A percentile compares a stretch with the other conserved stretches of the same genome.
Evolutionary conservation across 2,329 filamentous ascomycete species (phyloP).

Genomic region (Lizonia empirigonia): DNA sequence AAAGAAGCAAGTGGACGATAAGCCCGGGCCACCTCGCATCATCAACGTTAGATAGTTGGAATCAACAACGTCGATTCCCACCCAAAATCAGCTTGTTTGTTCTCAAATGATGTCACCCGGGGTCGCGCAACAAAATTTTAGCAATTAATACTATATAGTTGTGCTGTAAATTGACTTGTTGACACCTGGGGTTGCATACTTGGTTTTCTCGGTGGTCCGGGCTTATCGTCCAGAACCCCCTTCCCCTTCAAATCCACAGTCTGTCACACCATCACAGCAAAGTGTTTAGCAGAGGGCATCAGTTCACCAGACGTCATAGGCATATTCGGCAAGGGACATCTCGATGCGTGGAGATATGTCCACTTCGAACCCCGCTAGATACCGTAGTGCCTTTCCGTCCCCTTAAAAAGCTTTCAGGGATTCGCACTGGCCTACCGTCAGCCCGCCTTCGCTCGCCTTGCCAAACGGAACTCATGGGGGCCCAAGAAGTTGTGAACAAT

Average conservation of each 20-base stretch:
- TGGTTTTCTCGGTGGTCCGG: too few species aligned
- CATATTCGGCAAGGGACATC: not conserved
- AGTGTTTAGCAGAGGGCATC: not conserved
- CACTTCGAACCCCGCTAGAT: conserved; percentile 5
- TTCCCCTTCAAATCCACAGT: not conserved
- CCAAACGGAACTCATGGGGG: conserved; percentile 5
- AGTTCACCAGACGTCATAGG: conserved; percentile 5
- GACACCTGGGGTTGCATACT: too few species aligned
- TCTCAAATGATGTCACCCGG: too few species aligned
- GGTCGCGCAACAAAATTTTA: too few species aligned
- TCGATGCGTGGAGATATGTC: conserved; percentile 1
- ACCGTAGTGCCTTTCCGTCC: not conserved
- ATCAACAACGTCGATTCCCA: too few species aligned
- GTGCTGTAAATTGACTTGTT: too few species aligned
- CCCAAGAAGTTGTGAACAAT: not conserved
- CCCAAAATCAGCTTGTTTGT: too few species aligned
- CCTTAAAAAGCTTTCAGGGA: conserved; percentile 1
- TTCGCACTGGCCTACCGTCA: not conserved
- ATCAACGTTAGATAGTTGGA: too few species aligned
- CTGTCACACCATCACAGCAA: conserved; percentile 1
- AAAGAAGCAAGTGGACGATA: conserved; percentile 1
- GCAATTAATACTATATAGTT: too few species aligned
- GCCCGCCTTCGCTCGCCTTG: conserved; percentile 3
- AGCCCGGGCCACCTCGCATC: too few species aligned
- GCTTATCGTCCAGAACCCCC: too few species aligned